Evolutionary conservation across 345 rosid species (phyloP), one percentile per base, ranked within the genome.

Genomic region (Excoecaria cochinchinensis): DNA sequence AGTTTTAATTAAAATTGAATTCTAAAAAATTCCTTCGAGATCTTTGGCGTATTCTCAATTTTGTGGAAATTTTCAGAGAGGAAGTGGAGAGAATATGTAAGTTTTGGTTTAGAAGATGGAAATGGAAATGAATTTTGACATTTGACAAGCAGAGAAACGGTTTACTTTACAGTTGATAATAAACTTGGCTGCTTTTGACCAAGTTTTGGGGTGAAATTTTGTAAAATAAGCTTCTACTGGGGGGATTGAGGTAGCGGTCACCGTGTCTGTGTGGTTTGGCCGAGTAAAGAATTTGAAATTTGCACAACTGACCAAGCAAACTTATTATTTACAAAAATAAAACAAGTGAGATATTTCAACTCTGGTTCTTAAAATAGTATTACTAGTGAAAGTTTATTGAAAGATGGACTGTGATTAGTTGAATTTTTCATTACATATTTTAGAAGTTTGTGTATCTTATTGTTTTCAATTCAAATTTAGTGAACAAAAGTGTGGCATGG

Each of bases 201-300:
- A 51, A 69, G 72, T 69, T 69, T 47, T 12, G 1, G 17, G 61
- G 2, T 44, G 4, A 69, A 16, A 11, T 8, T 67, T 68, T 51
- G 72, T 69, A 46, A 69, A 69, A 36, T 47, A 69, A 69, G 61
- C 38, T 69, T 69, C 73, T 36, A 53, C 38, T 16, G 21, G 19
- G 11, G 13, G 3, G 25, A 42, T 46, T 67, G 53, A 47, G 52
- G 21, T 48, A 48, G 40, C 58, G 39, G 36, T 46, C 57, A 67
- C n/a, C n/a, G n/a, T n/a, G 39, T 21, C 3, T 31, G 16, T 12
- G 31, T 42, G 12, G 15, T 69, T 69, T 69, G 72, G 58, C 55
- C 52, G 22, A 22, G 55, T 21, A 25, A 69, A 25, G 38, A 13
- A 50, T 3, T 68, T 48, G 44, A 17, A 16, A 46, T n/a, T 21